A percentile compares a stretch with the other conserved stretches of the same genome.
phyloP scores from a whole-genome alignment of 2,329 filamentous ascomycete species.

The Ascochyta viciae-villosae region DNA sequence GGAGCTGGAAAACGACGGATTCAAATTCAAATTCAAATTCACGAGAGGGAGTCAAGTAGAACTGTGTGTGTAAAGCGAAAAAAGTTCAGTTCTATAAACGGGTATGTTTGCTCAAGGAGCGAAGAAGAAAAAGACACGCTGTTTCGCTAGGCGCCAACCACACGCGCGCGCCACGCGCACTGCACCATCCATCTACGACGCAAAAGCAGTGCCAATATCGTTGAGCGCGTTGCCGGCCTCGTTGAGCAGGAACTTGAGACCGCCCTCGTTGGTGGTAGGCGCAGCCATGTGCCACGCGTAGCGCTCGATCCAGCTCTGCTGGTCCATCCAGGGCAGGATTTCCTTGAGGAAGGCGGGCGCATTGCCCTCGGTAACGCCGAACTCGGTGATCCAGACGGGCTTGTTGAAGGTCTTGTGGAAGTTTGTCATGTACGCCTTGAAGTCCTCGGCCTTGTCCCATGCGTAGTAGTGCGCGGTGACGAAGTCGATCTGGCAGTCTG shows the following conservation, averaged over 20 bases:
- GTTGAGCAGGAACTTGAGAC: conserved; percentile 27
- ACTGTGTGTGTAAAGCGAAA: too few relatives aligned
- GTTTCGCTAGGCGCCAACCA: conserved; percentile 1
- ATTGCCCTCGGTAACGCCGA: conserved; percentile 37
- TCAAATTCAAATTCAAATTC: too few relatives aligned
- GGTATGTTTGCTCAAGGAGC: conserved; percentile 14
- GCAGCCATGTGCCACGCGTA: conserved; percentile 46
- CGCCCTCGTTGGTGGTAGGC: conserved; percentile 22
- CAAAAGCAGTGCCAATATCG: conserved; percentile 22
- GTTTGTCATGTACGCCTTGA: conserved; percentile 49
- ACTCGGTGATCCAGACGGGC: conserved; percentile 50
- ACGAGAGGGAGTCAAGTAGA: too few relatives aligned
- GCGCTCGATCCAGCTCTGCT: conserved; percentile 38
- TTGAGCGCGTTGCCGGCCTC: conserved; percentile 29
- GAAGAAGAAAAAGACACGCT: neutral
- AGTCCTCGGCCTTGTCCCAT: conserved; percentile 39
- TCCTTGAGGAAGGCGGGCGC: conserved; percentile 39
- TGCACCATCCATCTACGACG: neutral
- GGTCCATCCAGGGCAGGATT: conserved; percentile 47
- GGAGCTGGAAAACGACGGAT: too few relatives aligned
- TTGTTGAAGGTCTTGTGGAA: conserved; percentile 37
- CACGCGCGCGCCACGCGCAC: neutral
- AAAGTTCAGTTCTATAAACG: conserved; percentile 6
- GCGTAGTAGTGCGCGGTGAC: conserved; percentile 49
- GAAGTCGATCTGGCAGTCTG: conserved; percentile 45